phyloP scores from a whole-genome alignment of 202 grass and related monocot genomes.

The Alloteropsis angusta region DNA sequence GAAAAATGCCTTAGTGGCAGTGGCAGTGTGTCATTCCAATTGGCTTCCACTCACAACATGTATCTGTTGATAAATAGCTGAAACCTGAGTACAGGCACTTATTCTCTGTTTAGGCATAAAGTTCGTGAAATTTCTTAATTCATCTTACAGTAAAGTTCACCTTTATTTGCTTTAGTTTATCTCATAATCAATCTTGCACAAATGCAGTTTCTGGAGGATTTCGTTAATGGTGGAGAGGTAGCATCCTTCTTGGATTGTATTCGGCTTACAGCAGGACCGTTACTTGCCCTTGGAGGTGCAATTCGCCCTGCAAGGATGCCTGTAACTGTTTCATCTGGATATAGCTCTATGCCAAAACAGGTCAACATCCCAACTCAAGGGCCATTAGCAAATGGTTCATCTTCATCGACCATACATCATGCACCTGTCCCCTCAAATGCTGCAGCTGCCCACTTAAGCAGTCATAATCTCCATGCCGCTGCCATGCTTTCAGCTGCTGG shows the following conservation, averaged over 20 bases:
- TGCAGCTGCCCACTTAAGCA: slow-evolving; percentile 37
- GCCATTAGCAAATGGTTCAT: slow-evolving; percentile 47
- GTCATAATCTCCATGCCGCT: slow-evolving; percentile 57
- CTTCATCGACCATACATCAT: slow-evolving; percentile 48
- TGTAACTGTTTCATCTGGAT: slow-evolving; percentile 64
- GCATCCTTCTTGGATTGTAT: slow-evolving; percentile 97
- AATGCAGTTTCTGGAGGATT: slow-evolving; percentile 99
- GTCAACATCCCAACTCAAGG: slow-evolving; percentile 36
- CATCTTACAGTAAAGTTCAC: slow-evolving; percentile 9
- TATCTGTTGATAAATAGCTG: background rate
- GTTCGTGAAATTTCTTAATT: slow-evolving; percentile 1
- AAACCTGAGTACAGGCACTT: background rate
- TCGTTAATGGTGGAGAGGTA: slow-evolving; percentile 97
- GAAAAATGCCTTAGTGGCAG: background rate
- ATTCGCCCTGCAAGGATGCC: slow-evolving; percentile 94
- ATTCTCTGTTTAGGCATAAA: background rate
- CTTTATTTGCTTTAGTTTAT: background rate
- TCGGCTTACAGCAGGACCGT: slow-evolving; percentile 79
- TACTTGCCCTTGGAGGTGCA: slow-evolving; percentile 93
- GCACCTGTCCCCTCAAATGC: slow-evolving; percentile 32
- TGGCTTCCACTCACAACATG: background rate
- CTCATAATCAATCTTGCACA: slow-evolving; percentile 4
- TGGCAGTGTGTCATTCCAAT: slow-evolving; percentile 7
- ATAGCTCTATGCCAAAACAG: slow-evolving; percentile 57
- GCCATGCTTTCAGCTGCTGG: slow-evolving; percentile 77